Percentiles rank a stretch among this genome's conserved stretches.
Conservation (phyloP, 2,329 filamentous ascomycete genomes). For the Teratosphaeria gauchensis region DNA sequence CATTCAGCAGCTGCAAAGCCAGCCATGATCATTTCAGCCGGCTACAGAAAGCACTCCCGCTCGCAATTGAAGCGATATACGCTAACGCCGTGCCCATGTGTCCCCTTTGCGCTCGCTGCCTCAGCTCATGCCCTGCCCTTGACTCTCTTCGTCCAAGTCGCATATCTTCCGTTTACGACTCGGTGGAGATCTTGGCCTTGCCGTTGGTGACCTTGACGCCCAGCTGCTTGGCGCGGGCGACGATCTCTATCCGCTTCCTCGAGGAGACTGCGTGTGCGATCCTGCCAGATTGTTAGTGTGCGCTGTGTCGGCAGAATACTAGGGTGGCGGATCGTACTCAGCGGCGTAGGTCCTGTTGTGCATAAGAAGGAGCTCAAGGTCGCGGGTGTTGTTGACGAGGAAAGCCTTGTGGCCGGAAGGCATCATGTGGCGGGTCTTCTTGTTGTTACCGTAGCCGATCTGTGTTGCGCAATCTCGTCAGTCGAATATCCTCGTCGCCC, state of each 20-base stretch:
- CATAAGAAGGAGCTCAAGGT: constrained; percentile 97
- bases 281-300: constrained; percentile 46
- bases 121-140: constrained; percentile 4
- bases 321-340: constrained; percentile 63
- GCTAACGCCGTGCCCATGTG: constrained; percentile 7
- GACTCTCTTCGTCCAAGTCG: not conserved
- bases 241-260: constrained; percentile 96
- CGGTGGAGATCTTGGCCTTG: constrained; percentile 97
- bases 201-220: constrained; percentile 99
- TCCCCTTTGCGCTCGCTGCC: constrained; percentile 1
- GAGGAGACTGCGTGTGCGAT: constrained; percentile 97
- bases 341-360: constrained; percentile 99
- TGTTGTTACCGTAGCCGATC: constrained; percentile 99
- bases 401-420: constrained; percentile 99
- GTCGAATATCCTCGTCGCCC: not conserved
- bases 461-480: constrained; percentile 31
- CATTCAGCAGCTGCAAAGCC: not conserved
- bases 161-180: constrained; percentile 45
- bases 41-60: constrained; percentile 12
- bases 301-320: not conserved
- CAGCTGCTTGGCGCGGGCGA: constrained; percentile 92
- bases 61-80: constrained; percentile 2
- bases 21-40: constrained; percentile 1
- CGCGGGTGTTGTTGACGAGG: constrained; percentile 92
- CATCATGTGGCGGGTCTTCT: constrained; percentile 98